These are phyloP conservation scores for Candida ortonii DNA, from an alignment of 805 yeast species.

Conservation along the genomic window DNA sequence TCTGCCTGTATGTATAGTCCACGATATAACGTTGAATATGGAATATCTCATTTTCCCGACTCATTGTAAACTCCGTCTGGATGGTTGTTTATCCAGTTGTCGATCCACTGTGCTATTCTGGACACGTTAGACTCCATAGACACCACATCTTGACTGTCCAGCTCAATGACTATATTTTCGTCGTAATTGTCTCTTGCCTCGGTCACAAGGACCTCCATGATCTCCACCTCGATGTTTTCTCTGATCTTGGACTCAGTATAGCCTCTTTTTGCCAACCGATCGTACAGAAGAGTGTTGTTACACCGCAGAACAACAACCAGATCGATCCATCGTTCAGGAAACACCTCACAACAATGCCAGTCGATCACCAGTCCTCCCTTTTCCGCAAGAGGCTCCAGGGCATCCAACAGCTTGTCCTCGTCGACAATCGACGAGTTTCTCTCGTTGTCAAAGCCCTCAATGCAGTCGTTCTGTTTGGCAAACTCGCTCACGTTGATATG, in stretches of 20 bases:
- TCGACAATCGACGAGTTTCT: slow-evolving; percentile 87
- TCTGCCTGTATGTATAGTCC: neutral
- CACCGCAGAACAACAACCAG: slow-evolving; percentile 86
- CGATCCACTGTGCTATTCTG: slow-evolving; percentile 71
- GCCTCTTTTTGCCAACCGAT: slow-evolving; percentile 71
- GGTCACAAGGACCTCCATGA: slow-evolving; percentile 85
- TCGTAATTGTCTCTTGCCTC: slow-evolving; percentile 86
- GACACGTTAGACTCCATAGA: slow-evolving; percentile 81
- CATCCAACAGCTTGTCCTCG: slow-evolving; percentile 84
- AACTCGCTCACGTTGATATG: slow-evolving; percentile 72
- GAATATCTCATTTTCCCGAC: too few relatives aligned
- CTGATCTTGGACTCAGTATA: slow-evolving; percentile 79
- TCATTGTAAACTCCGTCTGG: slow-evolving; percentile 59
- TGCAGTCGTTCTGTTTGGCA: slow-evolving; percentile 73
- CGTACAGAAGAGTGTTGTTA: slow-evolving; percentile 67
- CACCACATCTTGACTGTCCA: slow-evolving; percentile 67
- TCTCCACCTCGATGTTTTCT: slow-evolving; percentile 94
- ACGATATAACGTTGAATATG: too few relatives aligned
- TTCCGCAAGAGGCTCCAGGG: slow-evolving; percentile 70
- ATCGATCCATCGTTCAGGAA: slow-evolving; percentile 91
- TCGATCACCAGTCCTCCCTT: slow-evolving; percentile 89
- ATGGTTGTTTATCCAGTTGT: slow-evolving; percentile 68
- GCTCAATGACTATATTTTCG: slow-evolving; percentile 76
- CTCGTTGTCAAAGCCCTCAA: slow-evolving; percentile 81
- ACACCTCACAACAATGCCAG: slow-evolving; percentile 97